Evolutionary conservation across 2,329 filamentous ascomycete genomes (phyloP), one percentile per base, ranked within the genome.

Genomic region (Tricladium varicosporioides): DNA sequence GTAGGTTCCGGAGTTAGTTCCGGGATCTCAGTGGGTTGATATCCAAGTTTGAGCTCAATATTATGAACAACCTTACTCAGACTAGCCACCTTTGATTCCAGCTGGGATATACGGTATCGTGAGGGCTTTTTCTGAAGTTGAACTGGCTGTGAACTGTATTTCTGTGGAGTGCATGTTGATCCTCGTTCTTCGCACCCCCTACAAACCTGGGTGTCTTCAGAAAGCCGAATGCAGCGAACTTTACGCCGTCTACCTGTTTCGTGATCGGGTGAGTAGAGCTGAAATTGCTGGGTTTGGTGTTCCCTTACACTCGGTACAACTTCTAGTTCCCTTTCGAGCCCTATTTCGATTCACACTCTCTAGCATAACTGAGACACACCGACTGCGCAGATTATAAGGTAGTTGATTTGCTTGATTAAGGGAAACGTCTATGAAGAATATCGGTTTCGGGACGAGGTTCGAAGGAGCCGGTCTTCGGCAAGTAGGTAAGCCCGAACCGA

Each of bases 301-400:
- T n/a, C 31, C 56, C 36, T 40, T 57, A 69, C 68, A 70, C 55
- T 70, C 68, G 27, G 63, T 63, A 57, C 68, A 70, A 52, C 67
- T 69, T 48, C 59, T 65, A 5, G 67, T 69, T 16, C 68, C 68
- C 53, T 69, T 69, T 19, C 69, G 65, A 57, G 53, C 32, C 16
- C 40, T 59, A 15, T 42, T 54, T 27, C 19, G 57, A 40, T 15
- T 48, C 45, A 54, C 51, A 13, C 56, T 53, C 42, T 61, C 53
- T 15, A 47, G 44, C 59, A 61, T 59, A 16, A 22, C 55, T 42
- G 44, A 49, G 47, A 13, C 31, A 4, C 10, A 10, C 36, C n/a
- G 11, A 40, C 36, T n/a, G 36, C 11, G n/a, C n/a, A 5, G 10
- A n/a, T 8, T 36, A 36, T 13, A 36, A 36, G 13, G 7, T 13